Evolutionary conservation across 2,329 filamentous ascomycete genomes (phyloP).

Genomic region (Tolypocladium inflatum): DNA sequence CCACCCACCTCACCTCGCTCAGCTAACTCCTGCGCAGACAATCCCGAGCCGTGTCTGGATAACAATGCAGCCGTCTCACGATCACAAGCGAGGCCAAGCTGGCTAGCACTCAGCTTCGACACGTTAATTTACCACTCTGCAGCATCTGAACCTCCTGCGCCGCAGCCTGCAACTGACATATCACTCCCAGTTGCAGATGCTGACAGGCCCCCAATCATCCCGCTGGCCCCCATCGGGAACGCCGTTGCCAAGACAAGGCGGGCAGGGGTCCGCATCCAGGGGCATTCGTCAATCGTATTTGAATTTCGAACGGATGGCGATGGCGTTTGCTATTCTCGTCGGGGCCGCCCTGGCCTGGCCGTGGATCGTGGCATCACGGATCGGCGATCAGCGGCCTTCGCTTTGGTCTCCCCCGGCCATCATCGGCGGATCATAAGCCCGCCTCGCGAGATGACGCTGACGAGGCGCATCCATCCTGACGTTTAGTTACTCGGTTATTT

Average conservation of each 20-base stretch:
- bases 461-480: neutral
- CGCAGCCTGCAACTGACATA: neutral
- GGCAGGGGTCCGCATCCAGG: neutral
- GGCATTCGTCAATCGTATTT: neutral
- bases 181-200: neutral
- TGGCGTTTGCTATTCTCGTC: neutral
- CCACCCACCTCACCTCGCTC: neutral
- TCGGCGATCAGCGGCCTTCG: neutral
- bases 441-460: neutral
- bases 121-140: neutral
- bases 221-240: neutral
- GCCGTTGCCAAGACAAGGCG: neutral
- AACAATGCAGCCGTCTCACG: neutral
- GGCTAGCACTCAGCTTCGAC: neutral
- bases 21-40: no score
- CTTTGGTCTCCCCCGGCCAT: neutral
- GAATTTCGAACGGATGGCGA: neutral
- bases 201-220: neutral
- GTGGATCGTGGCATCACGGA: neutral
- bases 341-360: neutral
- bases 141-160: neutral
- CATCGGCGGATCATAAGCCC: neutral
- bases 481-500: no score
- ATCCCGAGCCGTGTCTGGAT: neutral
- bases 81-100: neutral